Percentiles rank a stretch among this genome's conserved stretches.
Conservation (phyloP, 768 basidiomycete genomes). For the Collybia nuda region DNA sequence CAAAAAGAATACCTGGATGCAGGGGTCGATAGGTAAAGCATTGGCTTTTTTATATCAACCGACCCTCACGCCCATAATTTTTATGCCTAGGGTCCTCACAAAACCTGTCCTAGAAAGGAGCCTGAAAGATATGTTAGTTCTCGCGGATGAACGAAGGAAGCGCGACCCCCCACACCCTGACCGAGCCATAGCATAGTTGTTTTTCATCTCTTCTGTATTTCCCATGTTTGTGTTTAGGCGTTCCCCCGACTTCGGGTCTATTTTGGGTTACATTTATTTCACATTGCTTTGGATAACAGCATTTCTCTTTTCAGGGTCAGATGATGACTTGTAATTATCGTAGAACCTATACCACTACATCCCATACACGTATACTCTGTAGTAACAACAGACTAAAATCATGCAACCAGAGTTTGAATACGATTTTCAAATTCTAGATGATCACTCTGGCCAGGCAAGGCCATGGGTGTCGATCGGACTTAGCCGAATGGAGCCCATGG, state of each 20-base stretch:
- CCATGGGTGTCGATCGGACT: constrained; percentile 24
- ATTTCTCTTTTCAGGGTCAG: too few species aligned
- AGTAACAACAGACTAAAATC: too few species aligned
- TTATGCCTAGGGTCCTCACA: constrained; percentile 57
- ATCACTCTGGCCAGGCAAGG: too few species aligned
- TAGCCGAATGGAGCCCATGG: constrained; percentile 30
- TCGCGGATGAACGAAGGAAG: constrained; percentile 49
- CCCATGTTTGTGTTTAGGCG: not conserved
- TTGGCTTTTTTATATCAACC: not conserved
- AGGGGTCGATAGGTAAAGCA: constrained; percentile 64
- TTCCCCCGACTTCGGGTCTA: not conserved
- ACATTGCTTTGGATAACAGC: too few species aligned
- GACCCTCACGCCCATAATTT: constrained; percentile 11
- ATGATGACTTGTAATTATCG: too few species aligned
- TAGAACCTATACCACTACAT: too few species aligned
- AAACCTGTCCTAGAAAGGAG: constrained; percentile 75
- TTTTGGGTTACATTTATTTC: too few species aligned
- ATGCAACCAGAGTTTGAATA: too few species aligned
- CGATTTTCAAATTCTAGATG: too few species aligned
- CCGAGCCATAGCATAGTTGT: constrained; percentile 8
- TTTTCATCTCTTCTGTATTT: not conserved
- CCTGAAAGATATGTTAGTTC: constrained; percentile 41
- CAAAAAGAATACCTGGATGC: constrained; percentile 77
- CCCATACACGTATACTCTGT: too few species aligned
- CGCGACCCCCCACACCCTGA: constrained; percentile 10